phyloP scores from a whole-genome alignment of 2,329 filamentous ascomycete species.

The Helotiales sp. region DNA sequence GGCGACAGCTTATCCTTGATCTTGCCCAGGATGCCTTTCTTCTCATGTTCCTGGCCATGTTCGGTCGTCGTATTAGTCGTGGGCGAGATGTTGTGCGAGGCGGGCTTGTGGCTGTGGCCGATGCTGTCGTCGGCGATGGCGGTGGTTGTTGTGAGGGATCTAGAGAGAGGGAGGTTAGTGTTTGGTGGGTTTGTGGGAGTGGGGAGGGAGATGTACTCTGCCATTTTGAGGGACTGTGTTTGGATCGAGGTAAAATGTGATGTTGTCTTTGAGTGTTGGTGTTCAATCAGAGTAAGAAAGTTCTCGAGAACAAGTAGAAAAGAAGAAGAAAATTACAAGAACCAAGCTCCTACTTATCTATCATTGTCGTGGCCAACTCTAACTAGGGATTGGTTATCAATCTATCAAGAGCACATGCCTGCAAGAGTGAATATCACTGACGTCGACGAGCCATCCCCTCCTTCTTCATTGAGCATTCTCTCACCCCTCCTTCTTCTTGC shows the following conservation, averaged over 20 bases:
- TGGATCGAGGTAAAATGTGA: neutral
- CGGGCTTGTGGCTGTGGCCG: neutral
- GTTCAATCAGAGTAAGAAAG: neutral
- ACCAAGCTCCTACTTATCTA: neutral
- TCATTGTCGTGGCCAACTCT: no score
- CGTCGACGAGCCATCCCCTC: slow-evolving; percentile 3
- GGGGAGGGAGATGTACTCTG: neutral
- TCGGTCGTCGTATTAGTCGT: neutral
- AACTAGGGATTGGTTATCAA: neutral
- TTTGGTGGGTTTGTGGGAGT: neutral
- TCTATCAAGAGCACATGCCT: neutral
- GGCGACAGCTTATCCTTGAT: slow-evolving; percentile 16
- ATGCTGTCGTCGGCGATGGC: neutral
- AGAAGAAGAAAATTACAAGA: neutral
- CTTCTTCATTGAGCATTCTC: slow-evolving; percentile 1
- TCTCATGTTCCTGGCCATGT: slow-evolving; percentile 1
- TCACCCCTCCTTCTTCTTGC: neutral
- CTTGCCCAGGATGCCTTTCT: slow-evolving; percentile 13
- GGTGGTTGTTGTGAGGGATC: neutral
- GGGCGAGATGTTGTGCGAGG: neutral
- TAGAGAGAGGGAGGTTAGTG: neutral
- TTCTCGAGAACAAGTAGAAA: no score
- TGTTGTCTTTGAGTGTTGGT: neutral
- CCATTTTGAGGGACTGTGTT: neutral
- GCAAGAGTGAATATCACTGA: slow-evolving; percentile 4